A percentile compares a stretch with the other conserved stretches of the same genome.
Conservation (phyloP, 1,139 yeast genomes). For the Pichia inconspicua region DNA sequence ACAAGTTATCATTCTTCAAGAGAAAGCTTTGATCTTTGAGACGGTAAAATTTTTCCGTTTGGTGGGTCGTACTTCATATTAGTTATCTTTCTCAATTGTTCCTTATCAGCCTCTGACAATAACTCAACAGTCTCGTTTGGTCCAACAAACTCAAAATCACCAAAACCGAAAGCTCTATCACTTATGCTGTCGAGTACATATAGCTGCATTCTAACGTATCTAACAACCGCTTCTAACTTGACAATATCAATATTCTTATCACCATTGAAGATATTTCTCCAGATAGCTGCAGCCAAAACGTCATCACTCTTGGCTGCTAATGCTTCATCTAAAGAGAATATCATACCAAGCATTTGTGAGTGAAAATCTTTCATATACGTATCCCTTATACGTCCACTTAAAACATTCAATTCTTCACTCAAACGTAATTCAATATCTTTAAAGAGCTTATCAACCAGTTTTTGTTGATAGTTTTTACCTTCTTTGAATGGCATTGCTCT, state of each 20-base stretch:
- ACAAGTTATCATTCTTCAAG: slow-evolving; percentile 34
- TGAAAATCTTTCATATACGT: slow-evolving; percentile 85
- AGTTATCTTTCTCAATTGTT: slow-evolving; percentile 30
- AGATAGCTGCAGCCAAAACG: slow-evolving; percentile 77
- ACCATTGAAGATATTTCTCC: slow-evolving; percentile 90
- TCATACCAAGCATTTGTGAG: slow-evolving; percentile 80
- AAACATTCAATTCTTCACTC: slow-evolving; percentile 76
- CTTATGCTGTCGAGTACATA: slow-evolving; percentile 78
- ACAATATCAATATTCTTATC: slow-evolving; percentile 74
- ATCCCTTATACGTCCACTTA: slow-evolving; percentile 77
- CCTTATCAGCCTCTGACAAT: slow-evolving; percentile 56
- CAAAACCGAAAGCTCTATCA: slow-evolving; percentile 89
- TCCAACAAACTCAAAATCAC: slow-evolving; percentile 78
- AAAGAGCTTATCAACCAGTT: slow-evolving; percentile 81
- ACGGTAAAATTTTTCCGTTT: slow-evolving; percentile 45
- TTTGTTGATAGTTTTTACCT: slow-evolving; percentile 86
- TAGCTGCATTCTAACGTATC: slow-evolving; percentile 81
- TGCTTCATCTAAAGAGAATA: slow-evolving; percentile 91
- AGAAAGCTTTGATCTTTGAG: slow-evolving; percentile 55
- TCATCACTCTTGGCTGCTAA: slow-evolving; percentile 69
- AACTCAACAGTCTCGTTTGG: slow-evolving; percentile 75
- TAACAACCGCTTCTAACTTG: slow-evolving; percentile 79
- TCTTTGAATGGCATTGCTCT: slow-evolving; percentile 89
- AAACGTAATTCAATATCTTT: slow-evolving; percentile 82
- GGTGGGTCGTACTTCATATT: slow-evolving; percentile 36